These are phyloP conservation scores for Aphanoascus verrucosus DNA, from an alignment of 2,329 filamentous ascomycete genomes.

Conservation along the genomic window DNA sequence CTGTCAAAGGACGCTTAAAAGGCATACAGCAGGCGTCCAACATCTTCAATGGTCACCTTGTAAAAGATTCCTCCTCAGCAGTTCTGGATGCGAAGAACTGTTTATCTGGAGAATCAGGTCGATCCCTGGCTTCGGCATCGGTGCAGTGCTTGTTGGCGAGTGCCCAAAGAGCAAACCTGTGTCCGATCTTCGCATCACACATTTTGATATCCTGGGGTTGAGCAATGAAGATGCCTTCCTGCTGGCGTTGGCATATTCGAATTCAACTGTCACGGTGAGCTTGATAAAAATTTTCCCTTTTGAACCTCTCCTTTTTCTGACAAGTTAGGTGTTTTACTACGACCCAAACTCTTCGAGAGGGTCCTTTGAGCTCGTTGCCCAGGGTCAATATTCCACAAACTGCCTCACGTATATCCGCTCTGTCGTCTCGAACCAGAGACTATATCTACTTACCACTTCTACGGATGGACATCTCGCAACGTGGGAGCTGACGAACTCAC, in stretches of 20 bases:
- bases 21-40: conserved; percentile 76
- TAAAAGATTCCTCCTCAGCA: conserved; percentile 66
- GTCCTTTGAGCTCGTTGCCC: conserved; percentile 38
- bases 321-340: conserved; percentile 39
- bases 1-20: conserved; percentile 57
- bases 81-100: conserved; percentile 79
- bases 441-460: conserved; percentile 49
- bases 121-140: conserved; percentile 44
- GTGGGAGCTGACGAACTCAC: conserved; percentile 40
- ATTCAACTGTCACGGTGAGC: conserved; percentile 59
- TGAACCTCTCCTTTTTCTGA: conserved; percentile 13
- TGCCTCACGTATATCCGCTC: conserved; percentile 59
- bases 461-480: conserved; percentile 69
- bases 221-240: conserved; percentile 36
- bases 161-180: conserved; percentile 41
- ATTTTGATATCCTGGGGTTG: conserved; percentile 52
- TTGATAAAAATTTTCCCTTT: neutral
- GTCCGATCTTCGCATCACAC: conserved; percentile 67
- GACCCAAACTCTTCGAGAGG: conserved; percentile 18
- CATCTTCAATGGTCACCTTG: conserved; percentile 61
- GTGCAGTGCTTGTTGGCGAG: conserved; percentile 42
- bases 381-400: conserved; percentile 55
- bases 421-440: conserved; percentile 35
- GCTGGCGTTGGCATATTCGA: conserved; percentile 68
- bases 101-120: conserved; percentile 63